Percentiles rank a stretch among this genome's conserved stretches.
These are phyloP conservation scores for Golubevia pallescens DNA, from an alignment of 1,284 basidiomycete species.

Conservation along the genomic window DNA sequence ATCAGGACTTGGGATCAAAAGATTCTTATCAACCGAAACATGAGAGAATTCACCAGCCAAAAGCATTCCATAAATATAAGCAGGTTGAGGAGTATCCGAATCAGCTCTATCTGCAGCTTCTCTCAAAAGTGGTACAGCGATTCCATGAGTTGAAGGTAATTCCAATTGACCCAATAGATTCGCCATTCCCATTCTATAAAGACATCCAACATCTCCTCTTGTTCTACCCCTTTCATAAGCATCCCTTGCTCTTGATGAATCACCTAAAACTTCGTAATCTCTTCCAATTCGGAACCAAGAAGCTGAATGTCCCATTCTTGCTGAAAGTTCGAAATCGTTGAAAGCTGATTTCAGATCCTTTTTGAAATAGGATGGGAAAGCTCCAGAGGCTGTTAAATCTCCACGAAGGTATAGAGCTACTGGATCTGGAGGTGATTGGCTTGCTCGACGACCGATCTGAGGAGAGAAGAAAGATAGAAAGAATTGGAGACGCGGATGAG, in stretches of 20 bases:
- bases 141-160: constrained; percentile 69
- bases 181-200: constrained; percentile 74
- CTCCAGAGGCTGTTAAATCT: constrained; percentile 74
- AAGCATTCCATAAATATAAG: constrained; percentile 80
- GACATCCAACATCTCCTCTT: background rate
- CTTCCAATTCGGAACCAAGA: constrained; percentile 85
- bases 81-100: constrained; percentile 78
- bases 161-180: constrained; percentile 84
- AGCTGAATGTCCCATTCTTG: constrained; percentile 50
- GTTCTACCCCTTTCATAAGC: constrained; percentile 78
- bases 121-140: constrained; percentile 76
- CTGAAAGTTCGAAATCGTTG: constrained; percentile 73
- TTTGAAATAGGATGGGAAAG: constrained; percentile 65
- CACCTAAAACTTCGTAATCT: constrained; percentile 87
- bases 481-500: background rate
- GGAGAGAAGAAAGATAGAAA: background rate
- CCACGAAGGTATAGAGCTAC: constrained; percentile 80
- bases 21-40: constrained; percentile 17
- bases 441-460: constrained; percentile 34
- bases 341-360: constrained; percentile 82
- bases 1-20: constrained; percentile 45
- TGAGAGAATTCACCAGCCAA: constrained; percentile 76
- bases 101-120: constrained; percentile 78
- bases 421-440: constrained; percentile 67
- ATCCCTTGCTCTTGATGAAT: constrained; percentile 73